These are phyloP conservation scores for Hygrophorus russula DNA, from an alignment of 768 basidiomycete species.

Conservation along the genomic window DNA sequence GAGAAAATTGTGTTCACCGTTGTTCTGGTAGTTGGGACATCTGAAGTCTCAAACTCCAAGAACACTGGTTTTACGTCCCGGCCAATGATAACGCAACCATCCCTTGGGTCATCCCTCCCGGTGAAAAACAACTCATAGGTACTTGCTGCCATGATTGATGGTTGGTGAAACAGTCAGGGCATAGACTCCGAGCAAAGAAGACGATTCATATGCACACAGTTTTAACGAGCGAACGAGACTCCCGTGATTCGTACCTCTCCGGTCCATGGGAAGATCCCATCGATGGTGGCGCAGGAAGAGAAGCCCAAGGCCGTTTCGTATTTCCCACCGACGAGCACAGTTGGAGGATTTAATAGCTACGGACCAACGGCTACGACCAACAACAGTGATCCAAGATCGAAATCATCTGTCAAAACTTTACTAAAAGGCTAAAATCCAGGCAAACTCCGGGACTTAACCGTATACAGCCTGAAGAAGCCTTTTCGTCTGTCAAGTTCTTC, in stretches of 20 bases:
- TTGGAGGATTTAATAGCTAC: no score
- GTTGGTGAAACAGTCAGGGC: conserved; percentile 18
- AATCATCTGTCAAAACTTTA: conserved; percentile 2
- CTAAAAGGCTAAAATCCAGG: conserved; percentile 9
- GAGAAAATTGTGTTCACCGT: conserved; percentile 27
- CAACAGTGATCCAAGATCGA: not conserved
- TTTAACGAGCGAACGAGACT: conserved; percentile 30
- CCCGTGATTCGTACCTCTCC: conserved; percentile 41
- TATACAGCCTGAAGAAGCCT: not conserved
- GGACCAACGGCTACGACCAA: not conserved
- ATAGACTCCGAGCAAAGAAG: conserved; percentile 20
- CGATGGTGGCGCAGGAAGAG: conserved; percentile 38
- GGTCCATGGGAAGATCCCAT: conserved; percentile 41
- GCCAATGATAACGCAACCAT: conserved; percentile 51
- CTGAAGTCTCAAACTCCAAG: conserved; percentile 56
- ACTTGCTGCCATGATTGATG: conserved; percentile 22
- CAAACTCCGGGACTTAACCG: conserved; percentile 6
- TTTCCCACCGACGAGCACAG: not conserved
- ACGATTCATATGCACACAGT: conserved; percentile 29
- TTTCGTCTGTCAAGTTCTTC: conserved; percentile 1
- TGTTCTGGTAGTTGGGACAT: conserved; percentile 34
- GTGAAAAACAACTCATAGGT: conserved; percentile 59
- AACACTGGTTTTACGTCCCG: conserved; percentile 47
- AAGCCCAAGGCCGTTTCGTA: conserved; percentile 8
- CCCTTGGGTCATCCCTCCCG: conserved; percentile 56